Evolutionary conservation across 73 alveolate genomes (phyloP).

Genomic region (Paramecium tetraurelia): DNA sequence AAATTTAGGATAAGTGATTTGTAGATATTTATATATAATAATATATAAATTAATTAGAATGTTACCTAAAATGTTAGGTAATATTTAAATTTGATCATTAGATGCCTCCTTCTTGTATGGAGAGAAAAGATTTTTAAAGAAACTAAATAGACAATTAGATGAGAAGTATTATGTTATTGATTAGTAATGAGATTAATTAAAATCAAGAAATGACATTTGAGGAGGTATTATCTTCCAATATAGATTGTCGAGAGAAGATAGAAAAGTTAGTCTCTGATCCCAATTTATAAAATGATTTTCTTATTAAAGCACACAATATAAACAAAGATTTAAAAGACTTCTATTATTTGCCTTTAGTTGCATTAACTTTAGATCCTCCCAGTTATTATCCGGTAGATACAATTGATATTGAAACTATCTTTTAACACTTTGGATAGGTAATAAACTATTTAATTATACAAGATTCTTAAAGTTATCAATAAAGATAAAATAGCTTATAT

Average conservation of each 20-base stretch:
- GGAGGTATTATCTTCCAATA: neutral
- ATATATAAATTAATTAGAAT: neutral
- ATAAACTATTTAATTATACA: neutral
- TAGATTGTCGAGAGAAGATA: neutral
- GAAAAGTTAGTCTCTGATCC: neutral
- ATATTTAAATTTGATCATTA: neutral
- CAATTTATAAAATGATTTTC: neutral
- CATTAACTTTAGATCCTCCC: slow-evolving; percentile 19
- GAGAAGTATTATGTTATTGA: neutral
- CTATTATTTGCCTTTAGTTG: slow-evolving; percentile 4
- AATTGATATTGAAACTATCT: neutral
- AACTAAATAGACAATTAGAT: neutral
- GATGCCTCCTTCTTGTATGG: slow-evolving; percentile 45
- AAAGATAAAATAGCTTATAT: neutral
- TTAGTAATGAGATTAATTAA: neutral
- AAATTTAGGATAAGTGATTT: neutral
- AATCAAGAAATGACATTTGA: neutral
- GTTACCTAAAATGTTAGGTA: slow-evolving; percentile 46
- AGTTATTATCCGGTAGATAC: neutral
- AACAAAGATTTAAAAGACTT: neutral
- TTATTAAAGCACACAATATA: neutral
- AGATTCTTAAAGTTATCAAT: slow-evolving; percentile 28
- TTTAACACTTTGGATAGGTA: slow-evolving; percentile 15
- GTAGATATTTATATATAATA: neutral
- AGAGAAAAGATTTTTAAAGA: slow-evolving; percentile 33